Conservation (phyloP, 176 grass and related monocot species). For the Musa beccarii region DNA sequence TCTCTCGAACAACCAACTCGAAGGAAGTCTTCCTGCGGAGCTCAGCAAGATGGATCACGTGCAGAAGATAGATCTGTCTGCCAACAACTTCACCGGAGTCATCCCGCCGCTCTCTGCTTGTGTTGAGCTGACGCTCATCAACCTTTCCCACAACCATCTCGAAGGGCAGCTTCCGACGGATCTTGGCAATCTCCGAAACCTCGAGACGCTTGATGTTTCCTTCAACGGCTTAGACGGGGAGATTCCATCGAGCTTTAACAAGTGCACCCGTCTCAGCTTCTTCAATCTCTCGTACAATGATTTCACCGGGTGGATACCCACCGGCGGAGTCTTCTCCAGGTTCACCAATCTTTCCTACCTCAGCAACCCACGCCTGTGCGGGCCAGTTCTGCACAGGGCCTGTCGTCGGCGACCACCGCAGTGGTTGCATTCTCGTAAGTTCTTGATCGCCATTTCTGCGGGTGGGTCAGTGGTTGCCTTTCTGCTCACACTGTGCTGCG, state of each 20-base stretch:
- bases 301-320: slow-evolving; percentile 62
- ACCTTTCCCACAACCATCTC: slow-evolving; percentile 56
- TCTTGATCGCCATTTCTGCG: too few species aligned
- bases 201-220: slow-evolving; percentile 77
- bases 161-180: slow-evolving; percentile 34
- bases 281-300: slow-evolving; percentile 73
- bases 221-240: slow-evolving; percentile 32
- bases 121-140: slow-evolving; percentile 61
- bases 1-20: slow-evolving; percentile 46
- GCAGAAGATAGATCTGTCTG: slow-evolving; percentile 65
- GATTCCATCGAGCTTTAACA: slow-evolving; percentile 37
- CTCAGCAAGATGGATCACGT: slow-evolving; percentile 68
- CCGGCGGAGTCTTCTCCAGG: slow-evolving; percentile 35
- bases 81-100: slow-evolving; percentile 54
- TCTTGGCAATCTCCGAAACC: slow-evolving; percentile 35
- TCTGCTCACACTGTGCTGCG: too few species aligned
- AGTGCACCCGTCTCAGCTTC: slow-evolving; percentile 18
- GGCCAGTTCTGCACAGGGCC: slow-evolving; percentile 10
- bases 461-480: too few species aligned
- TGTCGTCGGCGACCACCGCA: too few species aligned
- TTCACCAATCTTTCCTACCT: slow-evolving; percentile 57
- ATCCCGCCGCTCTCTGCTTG: slow-evolving; percentile 51
- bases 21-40: slow-evolving; percentile 58
- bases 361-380: slow-evolving; percentile 42
- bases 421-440: too few species aligned